Evolutionary conservation across 108 stramenopile species (phyloP).

Genomic region (Conticribra weissflogii): DNA sequence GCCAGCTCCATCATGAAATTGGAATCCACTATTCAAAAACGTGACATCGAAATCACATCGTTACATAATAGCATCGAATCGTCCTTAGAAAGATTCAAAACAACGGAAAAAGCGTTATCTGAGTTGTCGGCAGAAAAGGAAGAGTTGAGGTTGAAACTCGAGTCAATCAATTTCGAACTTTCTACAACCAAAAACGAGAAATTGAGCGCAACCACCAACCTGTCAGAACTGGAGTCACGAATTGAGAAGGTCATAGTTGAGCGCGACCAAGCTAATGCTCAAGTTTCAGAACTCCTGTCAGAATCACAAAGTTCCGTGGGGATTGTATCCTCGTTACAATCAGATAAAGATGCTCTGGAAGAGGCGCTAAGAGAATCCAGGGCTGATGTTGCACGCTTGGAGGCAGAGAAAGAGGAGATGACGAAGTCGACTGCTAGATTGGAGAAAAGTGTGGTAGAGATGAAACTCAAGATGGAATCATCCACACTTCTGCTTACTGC

Average conservation of each 20-base stretch:
- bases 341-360: no score
- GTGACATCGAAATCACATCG: background rate
- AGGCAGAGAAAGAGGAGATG: conserved; percentile 6
- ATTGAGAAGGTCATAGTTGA: no score
- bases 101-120: background rate
- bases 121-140: conserved; percentile 12
- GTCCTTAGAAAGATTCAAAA: background rate
- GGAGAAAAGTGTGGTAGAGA: no score
- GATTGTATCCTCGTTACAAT: no score
- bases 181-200: background rate
- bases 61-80: background rate
- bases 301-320: background rate
- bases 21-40: background rate
- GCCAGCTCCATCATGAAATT: background rate
- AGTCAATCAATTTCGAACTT: background rate
- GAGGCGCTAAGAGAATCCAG: no score
- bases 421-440: background rate
- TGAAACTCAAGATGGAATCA: background rate
- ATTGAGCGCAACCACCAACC: background rate
- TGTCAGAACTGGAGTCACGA: conserved; percentile 7
- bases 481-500: background rate
- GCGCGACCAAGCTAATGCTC: background rate
- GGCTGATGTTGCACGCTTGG: conserved; percentile 1
- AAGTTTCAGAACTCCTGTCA: background rate
- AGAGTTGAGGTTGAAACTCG: background rate